These are phyloP conservation scores for Ceratobasidium sp. DNA, from an alignment of 1,284 basidiomycete species.

Conservation along the genomic window DNA sequence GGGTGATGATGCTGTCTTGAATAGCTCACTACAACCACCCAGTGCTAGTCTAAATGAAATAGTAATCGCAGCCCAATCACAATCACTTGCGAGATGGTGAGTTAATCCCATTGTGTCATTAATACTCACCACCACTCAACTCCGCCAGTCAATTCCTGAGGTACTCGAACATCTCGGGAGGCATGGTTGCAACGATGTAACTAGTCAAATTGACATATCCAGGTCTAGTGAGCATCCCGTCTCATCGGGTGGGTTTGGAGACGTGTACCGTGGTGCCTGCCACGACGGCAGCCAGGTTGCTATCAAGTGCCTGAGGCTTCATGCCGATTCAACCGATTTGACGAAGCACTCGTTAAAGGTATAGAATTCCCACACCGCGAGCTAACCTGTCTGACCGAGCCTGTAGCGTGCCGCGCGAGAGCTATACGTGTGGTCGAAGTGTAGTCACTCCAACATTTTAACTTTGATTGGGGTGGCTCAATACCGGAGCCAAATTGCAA, in stretches of 20 bases:
- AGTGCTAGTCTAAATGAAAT: too few relatives aligned
- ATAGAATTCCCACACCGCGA: too few relatives aligned
- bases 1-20: too few relatives aligned
- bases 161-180: background rate
- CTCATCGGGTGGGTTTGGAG: background rate
- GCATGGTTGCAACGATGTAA: background rate
- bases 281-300: conserved; percentile 9
- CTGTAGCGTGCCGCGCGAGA: background rate
- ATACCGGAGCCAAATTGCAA: background rate
- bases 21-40: too few relatives aligned
- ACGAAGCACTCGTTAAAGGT: background rate
- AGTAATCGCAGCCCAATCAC: too few relatives aligned
- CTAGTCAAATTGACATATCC: background rate
- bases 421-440: conserved; percentile 3
- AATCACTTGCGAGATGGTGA: too few relatives aligned
- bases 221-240: background rate
- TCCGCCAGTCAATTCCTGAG: background rate
- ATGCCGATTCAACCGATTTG: background rate
- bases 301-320: background rate
- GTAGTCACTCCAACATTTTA: background rate
- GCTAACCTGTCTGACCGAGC: background rate
- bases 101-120: too few relatives aligned
- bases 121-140: too few relatives aligned
- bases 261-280: background rate
- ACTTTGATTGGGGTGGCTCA: background rate